phyloP scores from a whole-genome alignment of 2,329 filamentous ascomycete species.

The Ophiostoma triangulosporum region DNA sequence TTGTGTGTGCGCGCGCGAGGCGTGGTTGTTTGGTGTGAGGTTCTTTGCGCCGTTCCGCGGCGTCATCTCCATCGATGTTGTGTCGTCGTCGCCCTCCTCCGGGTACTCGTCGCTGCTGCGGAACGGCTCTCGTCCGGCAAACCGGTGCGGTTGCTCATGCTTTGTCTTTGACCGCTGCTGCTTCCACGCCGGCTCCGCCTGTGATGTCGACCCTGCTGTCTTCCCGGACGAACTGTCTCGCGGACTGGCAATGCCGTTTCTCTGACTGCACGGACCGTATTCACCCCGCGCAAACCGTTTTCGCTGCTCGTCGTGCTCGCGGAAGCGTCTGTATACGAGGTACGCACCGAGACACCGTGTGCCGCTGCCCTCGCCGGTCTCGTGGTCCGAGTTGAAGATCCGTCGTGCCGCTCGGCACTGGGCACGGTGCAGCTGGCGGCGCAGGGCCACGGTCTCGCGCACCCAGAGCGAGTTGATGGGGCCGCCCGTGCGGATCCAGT shows the following conservation, averaged over 20 bases:
- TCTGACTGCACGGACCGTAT: conserved; percentile 1
- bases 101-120: conserved; percentile 7
- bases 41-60: neutral
- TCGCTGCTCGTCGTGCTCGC: conserved; percentile 24
- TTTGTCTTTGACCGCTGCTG: conserved; percentile 13
- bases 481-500: conserved; percentile 41
- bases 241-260: neutral
- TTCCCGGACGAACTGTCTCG: conserved; percentile 4
- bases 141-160: conserved; percentile 5
- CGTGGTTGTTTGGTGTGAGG: neutral
- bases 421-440: conserved; percentile 39
- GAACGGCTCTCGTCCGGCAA: conserved; percentile 8
- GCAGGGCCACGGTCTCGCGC: conserved; percentile 35
- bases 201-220: neutral
- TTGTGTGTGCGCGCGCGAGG: neutral
- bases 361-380: conserved; percentile 19
- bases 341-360: conserved; percentile 43
- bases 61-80: conserved; percentile 11
- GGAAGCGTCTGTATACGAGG: conserved; percentile 37
- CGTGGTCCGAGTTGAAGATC: conserved; percentile 39
- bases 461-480: conserved; percentile 44
- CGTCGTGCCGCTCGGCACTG: conserved; percentile 44
- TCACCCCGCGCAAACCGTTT: neutral
- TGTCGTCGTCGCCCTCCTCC: neutral
- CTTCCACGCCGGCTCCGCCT: conserved; percentile 16